Evolutionary conservation across 768 basidiomycete genomes (phyloP).

Genomic region (Flagelloscypha sp.): DNA sequence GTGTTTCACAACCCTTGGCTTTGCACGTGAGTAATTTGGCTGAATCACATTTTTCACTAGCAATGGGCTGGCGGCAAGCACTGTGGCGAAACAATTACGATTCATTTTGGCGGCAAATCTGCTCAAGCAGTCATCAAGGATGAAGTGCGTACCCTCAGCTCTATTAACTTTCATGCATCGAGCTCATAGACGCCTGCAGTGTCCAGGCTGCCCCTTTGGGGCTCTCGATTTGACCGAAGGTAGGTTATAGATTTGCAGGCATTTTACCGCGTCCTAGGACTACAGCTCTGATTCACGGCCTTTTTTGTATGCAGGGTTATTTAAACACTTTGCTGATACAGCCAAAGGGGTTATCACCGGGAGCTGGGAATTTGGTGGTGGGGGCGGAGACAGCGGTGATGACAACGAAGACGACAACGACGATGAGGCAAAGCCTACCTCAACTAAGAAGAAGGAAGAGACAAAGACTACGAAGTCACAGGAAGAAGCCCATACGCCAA

Average conservation of each 20-base stretch:
- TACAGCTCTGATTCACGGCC: too few relatives aligned
- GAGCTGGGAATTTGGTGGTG: constrained; percentile 34
- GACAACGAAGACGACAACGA: constrained; percentile 9
- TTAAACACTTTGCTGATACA: constrained; percentile 39
- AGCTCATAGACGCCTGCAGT: constrained; percentile 28
- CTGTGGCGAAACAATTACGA: constrained; percentile 57
- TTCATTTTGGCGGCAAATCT: constrained; percentile 51
- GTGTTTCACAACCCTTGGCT: too few relatives aligned
- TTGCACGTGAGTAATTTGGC: constrained; percentile 2
- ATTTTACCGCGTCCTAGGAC: too few relatives aligned
- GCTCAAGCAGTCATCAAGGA: constrained; percentile 54
- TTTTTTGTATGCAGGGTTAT: too few relatives aligned
- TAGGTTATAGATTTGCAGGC: too few relatives aligned
- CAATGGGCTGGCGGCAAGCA: constrained; percentile 45
- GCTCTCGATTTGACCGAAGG: constrained; percentile 57
- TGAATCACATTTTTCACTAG: constrained; percentile 22
- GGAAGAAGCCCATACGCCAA: constrained; percentile 10
- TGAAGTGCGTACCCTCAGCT: constrained; percentile 29
- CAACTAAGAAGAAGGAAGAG: constrained; percentile 8
- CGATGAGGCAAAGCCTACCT: constrained; percentile 9
- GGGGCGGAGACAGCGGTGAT: constrained; percentile 12
- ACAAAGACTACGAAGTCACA: too few relatives aligned
- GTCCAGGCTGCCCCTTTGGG: constrained; percentile 51
- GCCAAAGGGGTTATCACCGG: constrained; percentile 41
- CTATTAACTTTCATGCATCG: constrained; percentile 2